These are phyloP conservation scores for Alectoria sarmentosa DNA, from an alignment of 495 filamentous ascomycete species.

Conservation along the genomic window DNA sequence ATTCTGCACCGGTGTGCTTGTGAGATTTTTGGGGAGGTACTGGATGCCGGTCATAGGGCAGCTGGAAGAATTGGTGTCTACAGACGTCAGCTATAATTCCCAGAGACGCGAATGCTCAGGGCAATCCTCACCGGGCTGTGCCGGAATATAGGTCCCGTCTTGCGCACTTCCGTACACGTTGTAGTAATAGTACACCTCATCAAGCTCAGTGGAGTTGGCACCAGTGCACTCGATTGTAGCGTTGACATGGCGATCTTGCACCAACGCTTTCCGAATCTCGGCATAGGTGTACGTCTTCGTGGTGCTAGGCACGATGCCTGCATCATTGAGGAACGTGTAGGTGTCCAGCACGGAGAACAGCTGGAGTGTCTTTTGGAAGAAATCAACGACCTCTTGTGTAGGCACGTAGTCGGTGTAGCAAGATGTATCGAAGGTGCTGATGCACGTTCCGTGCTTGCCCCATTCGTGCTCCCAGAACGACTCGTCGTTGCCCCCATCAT, in stretches of 20 bases:
- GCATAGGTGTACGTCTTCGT: constrained; percentile 48
- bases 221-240: constrained; percentile 62
- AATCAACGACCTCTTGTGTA: constrained; percentile 53
- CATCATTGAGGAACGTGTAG: constrained; percentile 38
- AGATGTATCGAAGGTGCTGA: constrained; percentile 53
- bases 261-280: constrained; percentile 57
- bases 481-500: constrained; percentile 54
- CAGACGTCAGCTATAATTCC: background rate
- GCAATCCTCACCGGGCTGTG: constrained; percentile 40
- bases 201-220: constrained; percentile 42
- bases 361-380: constrained; percentile 51
- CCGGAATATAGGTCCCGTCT: constrained; percentile 64
- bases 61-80: constrained; percentile 34
- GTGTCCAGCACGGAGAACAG: constrained; percentile 40
- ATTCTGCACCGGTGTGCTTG: constrained; percentile 14
- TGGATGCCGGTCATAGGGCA: constrained; percentile 55
- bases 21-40: constrained; percentile 53
- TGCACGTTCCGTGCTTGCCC: constrained; percentile 68
- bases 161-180: constrained; percentile 70
- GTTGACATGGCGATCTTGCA: constrained; percentile 45
- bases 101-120: background rate
- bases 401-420: constrained; percentile 65
- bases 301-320: constrained; percentile 43
- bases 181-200: constrained; percentile 80
- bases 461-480: constrained; percentile 79